These are phyloP conservation scores for Sclerotinia minor DNA, from an alignment of 2,329 filamentous ascomycete genomes.

Conservation along the genomic window DNA sequence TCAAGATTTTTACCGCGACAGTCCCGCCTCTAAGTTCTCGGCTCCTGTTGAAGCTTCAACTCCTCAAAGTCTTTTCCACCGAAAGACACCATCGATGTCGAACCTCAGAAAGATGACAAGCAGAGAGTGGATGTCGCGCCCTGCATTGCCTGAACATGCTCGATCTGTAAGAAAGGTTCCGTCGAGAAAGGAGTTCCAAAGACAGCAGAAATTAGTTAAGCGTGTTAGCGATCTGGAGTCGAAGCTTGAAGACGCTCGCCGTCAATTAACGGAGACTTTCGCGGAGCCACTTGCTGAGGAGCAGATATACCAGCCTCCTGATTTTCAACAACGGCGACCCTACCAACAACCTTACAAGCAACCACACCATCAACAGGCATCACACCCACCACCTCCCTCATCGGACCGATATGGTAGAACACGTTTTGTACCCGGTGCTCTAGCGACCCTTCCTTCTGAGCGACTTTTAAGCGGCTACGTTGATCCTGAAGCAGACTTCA, in stretches of 20 bases:
- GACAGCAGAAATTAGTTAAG: conserved; percentile 58
- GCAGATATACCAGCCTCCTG: conserved; percentile 27
- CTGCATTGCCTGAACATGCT: conserved; percentile 9
- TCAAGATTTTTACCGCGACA: conserved; percentile 25
- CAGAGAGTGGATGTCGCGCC: conserved; percentile 18
- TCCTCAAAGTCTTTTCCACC: conserved; percentile 31
- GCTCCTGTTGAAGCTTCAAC: conserved; percentile 26
- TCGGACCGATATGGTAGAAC: conserved; percentile 39
- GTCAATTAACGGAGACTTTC: conserved; percentile 53
- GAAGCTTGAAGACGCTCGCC: conserved; percentile 56
- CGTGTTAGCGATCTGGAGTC: conserved; percentile 61
- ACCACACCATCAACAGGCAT: conserved; percentile 24
- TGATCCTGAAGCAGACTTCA: conserved; percentile 27
- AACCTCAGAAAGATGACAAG: conserved; percentile 32
- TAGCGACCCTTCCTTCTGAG: conserved; percentile 49
- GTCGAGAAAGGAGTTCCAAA: conserved; percentile 57
- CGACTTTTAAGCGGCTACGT: conserved; percentile 45
- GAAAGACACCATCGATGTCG: conserved; percentile 36
- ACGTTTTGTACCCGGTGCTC: conserved; percentile 46
- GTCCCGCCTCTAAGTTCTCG: conserved; percentile 26
- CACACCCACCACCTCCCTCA: background rate
- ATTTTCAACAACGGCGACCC: background rate
- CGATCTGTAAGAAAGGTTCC: conserved; percentile 45
- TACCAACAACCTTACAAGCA: conserved; percentile 16
- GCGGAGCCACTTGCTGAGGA: conserved; percentile 42